Evolutionary conservation across 371 early-diverging fungal genomes (phyloP).

Genomic region (Mucor ambiguus): DNA sequence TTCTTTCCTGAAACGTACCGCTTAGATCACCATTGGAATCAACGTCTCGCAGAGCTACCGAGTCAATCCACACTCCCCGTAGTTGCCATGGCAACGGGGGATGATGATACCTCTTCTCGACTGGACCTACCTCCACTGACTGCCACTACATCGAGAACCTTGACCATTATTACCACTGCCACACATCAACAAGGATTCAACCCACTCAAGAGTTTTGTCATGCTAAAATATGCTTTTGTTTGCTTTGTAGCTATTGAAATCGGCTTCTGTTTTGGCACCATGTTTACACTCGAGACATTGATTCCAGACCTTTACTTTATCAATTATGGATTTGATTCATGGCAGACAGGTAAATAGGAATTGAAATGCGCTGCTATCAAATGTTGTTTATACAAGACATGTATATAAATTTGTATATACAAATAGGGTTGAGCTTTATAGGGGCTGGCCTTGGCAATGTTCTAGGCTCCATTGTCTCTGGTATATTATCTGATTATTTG

Average conservation of each 20-base stretch:
- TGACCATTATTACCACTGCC: neutral
- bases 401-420: neutral
- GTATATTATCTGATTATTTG: conserved; percentile 38
- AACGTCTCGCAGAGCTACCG: neutral
- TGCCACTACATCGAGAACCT: neutral
- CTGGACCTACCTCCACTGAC: neutral
- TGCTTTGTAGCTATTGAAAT: conserved; percentile 19
- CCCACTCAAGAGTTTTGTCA: conserved; percentile 24
- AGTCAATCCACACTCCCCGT: neutral
- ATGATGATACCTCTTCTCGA: neutral
- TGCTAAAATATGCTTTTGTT: conserved; percentile 15
- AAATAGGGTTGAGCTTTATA: conserved; percentile 41
- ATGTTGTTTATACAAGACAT: neutral
- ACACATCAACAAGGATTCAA: conserved; percentile 20
- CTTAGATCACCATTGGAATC: conserved; percentile 31
- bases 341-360: conserved; percentile 40
- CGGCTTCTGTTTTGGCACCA: conserved; percentile 27
- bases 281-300: conserved; percentile 51
- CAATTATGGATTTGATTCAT: conserved; percentile 43
- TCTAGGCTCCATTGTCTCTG: conserved; percentile 39
- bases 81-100: neutral
- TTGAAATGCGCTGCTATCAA: neutral
- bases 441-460: conserved; percentile 51
- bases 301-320: conserved; percentile 39
- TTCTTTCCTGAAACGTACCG: conserved; percentile 77